phyloP scores from a whole-genome alignment of 129 eudicot species.

The Artemisia argyi region DNA sequence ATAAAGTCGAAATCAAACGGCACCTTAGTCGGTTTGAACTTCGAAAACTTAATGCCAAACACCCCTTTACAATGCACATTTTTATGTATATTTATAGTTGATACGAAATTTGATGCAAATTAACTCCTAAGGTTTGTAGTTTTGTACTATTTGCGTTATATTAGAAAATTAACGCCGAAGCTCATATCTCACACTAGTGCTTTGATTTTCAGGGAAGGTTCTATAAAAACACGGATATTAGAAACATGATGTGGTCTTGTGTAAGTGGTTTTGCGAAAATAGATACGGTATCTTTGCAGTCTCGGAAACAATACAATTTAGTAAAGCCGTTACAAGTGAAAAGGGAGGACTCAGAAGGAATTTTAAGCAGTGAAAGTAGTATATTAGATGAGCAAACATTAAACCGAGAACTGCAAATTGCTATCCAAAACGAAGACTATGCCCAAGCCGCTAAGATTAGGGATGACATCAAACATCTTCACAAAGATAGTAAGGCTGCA shows the following conservation, averaged over 20 bases:
- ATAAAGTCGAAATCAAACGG: no score
- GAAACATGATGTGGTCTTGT: constrained; percentile 42
- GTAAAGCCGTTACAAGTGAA: constrained; percentile 49
- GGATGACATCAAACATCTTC: constrained; percentile 72
- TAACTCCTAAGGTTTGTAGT: no score
- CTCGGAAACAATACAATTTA: constrained; percentile 26
- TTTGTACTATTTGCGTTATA: no score
- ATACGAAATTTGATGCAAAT: no score
- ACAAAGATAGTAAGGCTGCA: constrained; percentile 83
- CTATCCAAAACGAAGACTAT: constrained; percentile 80
- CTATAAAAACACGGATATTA: constrained; percentile 33
- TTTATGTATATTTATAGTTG: no score
- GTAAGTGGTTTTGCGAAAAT: constrained; percentile 20
- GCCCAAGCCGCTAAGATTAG: constrained; percentile 84
- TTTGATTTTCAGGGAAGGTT: constrained; percentile 33
- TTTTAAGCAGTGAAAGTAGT: constrained; percentile 68
- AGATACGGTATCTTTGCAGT: constrained; percentile 13
- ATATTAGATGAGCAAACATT: constrained; percentile 60
- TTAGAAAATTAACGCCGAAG: no score
- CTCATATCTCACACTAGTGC: constrained; percentile 2
- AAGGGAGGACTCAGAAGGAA: constrained; percentile 69
- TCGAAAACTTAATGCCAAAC: no score
- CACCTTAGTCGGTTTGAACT: no score
- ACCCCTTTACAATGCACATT: no score
- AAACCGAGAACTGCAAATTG: constrained; percentile 66